phyloP scores from a whole-genome alignment of 2,329 filamentous ascomycete genomes.

The Cordyceps militaris region DNA sequence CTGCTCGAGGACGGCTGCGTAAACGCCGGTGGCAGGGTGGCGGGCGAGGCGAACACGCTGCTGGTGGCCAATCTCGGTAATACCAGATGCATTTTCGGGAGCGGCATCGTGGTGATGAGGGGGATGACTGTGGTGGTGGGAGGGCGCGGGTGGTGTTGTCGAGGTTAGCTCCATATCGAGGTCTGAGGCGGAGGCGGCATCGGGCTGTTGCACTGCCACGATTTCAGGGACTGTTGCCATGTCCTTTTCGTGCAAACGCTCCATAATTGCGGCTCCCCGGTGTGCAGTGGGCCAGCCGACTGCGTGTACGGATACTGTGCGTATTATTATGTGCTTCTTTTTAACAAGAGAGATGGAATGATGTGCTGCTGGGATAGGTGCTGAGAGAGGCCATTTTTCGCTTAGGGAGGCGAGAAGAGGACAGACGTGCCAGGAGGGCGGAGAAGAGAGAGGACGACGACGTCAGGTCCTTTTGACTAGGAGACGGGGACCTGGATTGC shows the following conservation, averaged over 20 bases:
- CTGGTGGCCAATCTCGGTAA: not conserved
- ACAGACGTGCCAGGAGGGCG: too few relatives aligned
- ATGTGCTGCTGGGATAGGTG: not conserved
- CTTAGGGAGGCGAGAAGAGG: not conserved
- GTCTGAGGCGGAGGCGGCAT: constrained; percentile 2
- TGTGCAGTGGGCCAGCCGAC: constrained; percentile 7
- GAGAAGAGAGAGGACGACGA: not conserved
- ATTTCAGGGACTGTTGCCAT: constrained; percentile 8
- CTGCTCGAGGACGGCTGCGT: constrained; percentile 5
- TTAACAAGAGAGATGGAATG: not conserved
- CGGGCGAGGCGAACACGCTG: constrained; percentile 5
- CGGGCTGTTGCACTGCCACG: constrained; percentile 11
- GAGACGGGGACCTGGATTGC: not conserved
- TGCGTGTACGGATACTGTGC: not conserved
- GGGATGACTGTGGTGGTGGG: not conserved
- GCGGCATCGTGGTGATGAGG: not conserved
- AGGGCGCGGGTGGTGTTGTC: not conserved
- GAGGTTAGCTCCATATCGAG: not conserved
- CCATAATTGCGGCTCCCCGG: constrained; percentile 7
- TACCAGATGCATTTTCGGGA: not conserved
- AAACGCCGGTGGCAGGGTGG: constrained; percentile 3
- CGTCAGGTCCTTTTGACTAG: not conserved
- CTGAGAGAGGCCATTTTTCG: not conserved
- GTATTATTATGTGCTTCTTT: not conserved
- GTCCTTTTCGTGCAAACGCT: constrained; percentile 7